Conservation (phyloP, 148 eudicot genomes). For the Nyssa sinensis region DNA sequence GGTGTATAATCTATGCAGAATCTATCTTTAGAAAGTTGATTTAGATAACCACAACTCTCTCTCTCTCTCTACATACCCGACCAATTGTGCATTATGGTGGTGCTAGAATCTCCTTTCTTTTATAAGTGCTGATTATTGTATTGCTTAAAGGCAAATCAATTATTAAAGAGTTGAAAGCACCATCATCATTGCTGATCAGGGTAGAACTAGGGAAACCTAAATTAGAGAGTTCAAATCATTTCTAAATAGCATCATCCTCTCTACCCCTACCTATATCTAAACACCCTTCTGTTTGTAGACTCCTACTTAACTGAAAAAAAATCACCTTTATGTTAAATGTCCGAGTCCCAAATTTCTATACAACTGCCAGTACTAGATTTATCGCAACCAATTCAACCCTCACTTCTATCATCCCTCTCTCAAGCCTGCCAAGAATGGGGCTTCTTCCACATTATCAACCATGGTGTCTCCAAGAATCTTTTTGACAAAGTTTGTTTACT, state of each 20-base stretch:
- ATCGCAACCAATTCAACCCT: slow-evolving; percentile 36
- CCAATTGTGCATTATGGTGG: not conserved
- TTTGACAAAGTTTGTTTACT: slow-evolving; percentile 29
- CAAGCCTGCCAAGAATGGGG: slow-evolving; percentile 62
- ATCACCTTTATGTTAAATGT: slow-evolving; percentile 26
- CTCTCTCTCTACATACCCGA: not conserved
- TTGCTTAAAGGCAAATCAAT: not conserved
- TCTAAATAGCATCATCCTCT: too few relatives aligned
- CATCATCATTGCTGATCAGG: not conserved
- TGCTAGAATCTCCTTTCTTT: not conserved
- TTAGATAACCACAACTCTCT: too few relatives aligned
- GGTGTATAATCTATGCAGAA: too few relatives aligned
- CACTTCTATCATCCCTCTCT: slow-evolving; percentile 39
- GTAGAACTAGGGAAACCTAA: not conserved
- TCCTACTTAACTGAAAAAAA: not conserved
- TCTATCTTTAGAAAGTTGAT: too few relatives aligned
- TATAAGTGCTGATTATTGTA: not conserved
- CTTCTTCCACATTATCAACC: slow-evolving; percentile 51
- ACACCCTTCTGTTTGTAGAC: not conserved
- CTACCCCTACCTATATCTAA: not conserved
- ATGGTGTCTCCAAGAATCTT: slow-evolving; percentile 43
- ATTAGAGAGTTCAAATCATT: too few relatives aligned
- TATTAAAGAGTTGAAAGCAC: not conserved
- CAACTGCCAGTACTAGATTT: slow-evolving; percentile 50
- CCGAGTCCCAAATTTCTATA: slow-evolving; percentile 33